Conservation (phyloP, 441 rosid species). For the Corymbia calophylla region DNA sequence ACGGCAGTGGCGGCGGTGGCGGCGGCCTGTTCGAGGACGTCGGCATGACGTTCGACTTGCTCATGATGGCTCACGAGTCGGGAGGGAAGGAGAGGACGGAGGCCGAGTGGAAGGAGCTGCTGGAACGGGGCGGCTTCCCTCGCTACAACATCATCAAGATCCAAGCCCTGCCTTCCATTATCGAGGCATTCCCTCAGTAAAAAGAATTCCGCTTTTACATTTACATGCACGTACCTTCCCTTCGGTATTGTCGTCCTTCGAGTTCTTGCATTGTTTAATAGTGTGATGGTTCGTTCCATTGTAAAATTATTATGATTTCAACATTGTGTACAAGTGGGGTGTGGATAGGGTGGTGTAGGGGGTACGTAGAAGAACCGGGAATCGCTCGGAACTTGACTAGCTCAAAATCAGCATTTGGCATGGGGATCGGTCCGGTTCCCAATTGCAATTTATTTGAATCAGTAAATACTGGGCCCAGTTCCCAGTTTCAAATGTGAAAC, state of each 20-base stretch:
- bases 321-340: no score
- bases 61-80: background rate
- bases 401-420: rapidly evolving
- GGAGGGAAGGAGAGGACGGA: background rate
- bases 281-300: background rate
- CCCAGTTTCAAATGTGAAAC: rapidly evolving
- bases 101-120: background rate
- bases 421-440: rapidly evolving
- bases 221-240: background rate
- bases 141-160: background rate
- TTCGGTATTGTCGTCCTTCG: background rate
- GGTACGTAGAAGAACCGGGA: rapidly evolving
- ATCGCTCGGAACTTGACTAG: rapidly evolving
- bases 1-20: rapidly evolving
- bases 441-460: rapidly evolving
- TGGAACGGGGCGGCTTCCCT: background rate
- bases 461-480: rapidly evolving
- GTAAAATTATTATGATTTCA: background rate
- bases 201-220: background rate
- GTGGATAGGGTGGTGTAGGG: no score
- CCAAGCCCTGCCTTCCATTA: background rate
- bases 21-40: background rate
- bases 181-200: background rate
- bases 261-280: background rate
- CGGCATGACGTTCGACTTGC: background rate